Percentiles rank a stretch among this genome's conserved stretches.
These are phyloP conservation scores for Ilex aquifolium DNA, from an alignment of 257 asterid genomes.

Conservation along the genomic window DNA sequence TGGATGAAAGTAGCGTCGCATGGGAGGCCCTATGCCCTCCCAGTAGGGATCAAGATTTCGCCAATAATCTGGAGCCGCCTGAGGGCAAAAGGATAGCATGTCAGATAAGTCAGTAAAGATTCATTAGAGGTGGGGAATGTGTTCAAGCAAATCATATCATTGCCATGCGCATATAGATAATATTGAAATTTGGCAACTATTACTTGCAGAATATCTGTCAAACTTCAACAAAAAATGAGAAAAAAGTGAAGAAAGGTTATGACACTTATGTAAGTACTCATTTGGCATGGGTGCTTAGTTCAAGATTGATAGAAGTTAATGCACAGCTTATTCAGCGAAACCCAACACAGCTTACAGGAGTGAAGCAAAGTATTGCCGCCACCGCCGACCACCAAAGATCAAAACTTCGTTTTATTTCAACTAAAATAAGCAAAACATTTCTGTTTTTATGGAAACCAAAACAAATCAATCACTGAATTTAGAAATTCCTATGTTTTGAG, in stretches of 20 bases:
- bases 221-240: not conserved
- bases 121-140: not conserved
- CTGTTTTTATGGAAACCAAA: too few relatives aligned
- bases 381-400: too few relatives aligned
- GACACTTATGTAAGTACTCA: not conserved
- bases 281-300: too few relatives aligned
- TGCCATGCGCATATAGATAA: not conserved
- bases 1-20: slow-evolving; percentile 69
- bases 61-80: slow-evolving; percentile 78
- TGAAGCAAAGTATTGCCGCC: too few relatives aligned
- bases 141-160: not conserved
- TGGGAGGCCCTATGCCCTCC: slow-evolving; percentile 39
- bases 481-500: too few relatives aligned
- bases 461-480: too few relatives aligned
- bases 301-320: too few relatives aligned
- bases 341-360: too few relatives aligned
- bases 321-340: too few relatives aligned
- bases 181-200: not conserved
- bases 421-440: too few relatives aligned
- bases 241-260: not conserved
- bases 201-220: too few relatives aligned
- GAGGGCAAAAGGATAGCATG: slow-evolving; percentile 1
- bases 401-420: too few relatives aligned
- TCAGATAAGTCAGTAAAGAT: not conserved
- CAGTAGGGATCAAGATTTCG: slow-evolving; percentile 71